Evolutionary conservation across 2,329 filamentous ascomycete genomes (phyloP), one percentile per base, ranked within the genome.

Genomic region (Xylariales sp.): DNA sequence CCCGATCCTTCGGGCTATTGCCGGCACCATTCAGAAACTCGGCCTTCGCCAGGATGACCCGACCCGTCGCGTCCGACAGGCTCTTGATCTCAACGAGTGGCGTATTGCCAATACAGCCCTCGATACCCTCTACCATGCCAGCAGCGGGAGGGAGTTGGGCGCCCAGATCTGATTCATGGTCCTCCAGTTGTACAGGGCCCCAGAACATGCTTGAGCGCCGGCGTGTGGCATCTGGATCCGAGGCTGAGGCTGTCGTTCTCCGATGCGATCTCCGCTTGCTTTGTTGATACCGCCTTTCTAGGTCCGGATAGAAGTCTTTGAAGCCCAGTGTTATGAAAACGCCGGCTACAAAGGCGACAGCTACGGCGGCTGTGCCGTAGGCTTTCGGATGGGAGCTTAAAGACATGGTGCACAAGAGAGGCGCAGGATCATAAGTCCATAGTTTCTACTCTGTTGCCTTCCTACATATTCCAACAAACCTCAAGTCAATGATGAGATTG

Each of bases 1-100:
- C 93, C 40, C 93, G 80, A 64, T 98, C 93, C 64, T 98, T 98
- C 29, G 93, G 90, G 52, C 86, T 93, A 54, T 88, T 87, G 12
- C 93, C 93, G 3, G 90, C 91, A 37, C 90, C 93, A 66, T 98
- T 97, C 41, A 98, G 76, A 58, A 95, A 94, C 75, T 98, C 93
- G 36, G 89, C 89, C 66, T 98, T 98, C 51, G 84, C 93, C 25
- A 97, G 72, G 55, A 98, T 95, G 29, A 82, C 82, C 56, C 93
- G 89, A 15, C 89, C 89, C 4, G 93, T 96, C 14, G 83, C 88
- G 34, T 86, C 81, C 3, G 87, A 94, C 18, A 98, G 76, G 27
- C 86, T 90, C 51, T 82, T 85, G 59, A 98, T 89, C 49, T 80
- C 80, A 54, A 98, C 78, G 19, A 98, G 74, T 1, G 90, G 91